A percentile compares a stretch with the other conserved stretches of the same genome.
These are phyloP conservation scores for Ilex asprella DNA, from an alignment of 257 asterid species.

Conservation along the genomic window DNA sequence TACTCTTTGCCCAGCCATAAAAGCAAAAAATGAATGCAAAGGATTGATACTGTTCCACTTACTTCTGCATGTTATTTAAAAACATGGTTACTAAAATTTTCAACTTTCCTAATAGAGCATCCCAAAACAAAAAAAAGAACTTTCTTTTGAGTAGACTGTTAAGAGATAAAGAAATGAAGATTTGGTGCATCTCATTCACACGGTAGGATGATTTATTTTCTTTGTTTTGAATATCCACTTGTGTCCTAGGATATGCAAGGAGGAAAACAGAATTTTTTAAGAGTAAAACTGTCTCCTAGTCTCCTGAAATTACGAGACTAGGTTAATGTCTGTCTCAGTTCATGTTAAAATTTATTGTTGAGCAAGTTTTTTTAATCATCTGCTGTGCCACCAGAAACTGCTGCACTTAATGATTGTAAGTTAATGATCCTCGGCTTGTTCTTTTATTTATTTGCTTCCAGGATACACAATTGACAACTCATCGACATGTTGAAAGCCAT, in stretches of 20 bases:
- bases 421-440: neutral
- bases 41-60: no score
- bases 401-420: neutral
- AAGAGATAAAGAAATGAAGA: no score
- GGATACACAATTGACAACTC: slow-evolving; percentile 31
- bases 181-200: neutral
- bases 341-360: neutral
- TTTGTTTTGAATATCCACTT: no score
- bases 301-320: neutral
- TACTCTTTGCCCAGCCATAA: no score
- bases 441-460: slow-evolving; percentile 13
- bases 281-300: neutral
- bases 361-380: neutral
- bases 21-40: no score
- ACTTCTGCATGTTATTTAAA: no score
- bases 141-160: no score
- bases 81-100: no score
- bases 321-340: neutral
- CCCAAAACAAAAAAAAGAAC: no score
- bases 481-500: slow-evolving; percentile 13
- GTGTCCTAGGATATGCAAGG: no score
- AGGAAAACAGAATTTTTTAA: neutral
- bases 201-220: no score
- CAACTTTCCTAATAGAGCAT: no score
- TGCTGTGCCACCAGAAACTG: neutral